These are phyloP conservation scores for Eragrostis nindensis DNA, from an alignment of 176 grass and related monocot genomes.

Conservation along the genomic window DNA sequence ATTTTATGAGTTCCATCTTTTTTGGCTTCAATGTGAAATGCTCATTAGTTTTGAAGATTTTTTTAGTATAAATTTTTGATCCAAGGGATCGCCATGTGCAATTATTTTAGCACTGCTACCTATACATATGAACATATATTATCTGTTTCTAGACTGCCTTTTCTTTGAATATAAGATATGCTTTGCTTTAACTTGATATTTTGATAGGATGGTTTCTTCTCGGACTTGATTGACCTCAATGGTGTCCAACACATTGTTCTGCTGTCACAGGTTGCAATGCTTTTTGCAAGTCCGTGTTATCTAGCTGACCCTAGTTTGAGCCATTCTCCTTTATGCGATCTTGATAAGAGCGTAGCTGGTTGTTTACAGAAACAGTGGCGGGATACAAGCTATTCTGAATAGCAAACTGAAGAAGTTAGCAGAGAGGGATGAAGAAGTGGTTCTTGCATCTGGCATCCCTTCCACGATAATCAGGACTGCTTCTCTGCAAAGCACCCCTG, in stretches of 20 bases:
- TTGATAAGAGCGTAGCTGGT: constrained; percentile 83
- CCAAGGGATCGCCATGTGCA: not conserved
- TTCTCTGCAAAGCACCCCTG: constrained; percentile 68
- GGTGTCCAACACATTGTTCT: constrained; percentile 84
- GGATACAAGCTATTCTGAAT: constrained; percentile 84
- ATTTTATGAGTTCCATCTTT: not conserved
- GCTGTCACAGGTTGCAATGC: constrained; percentile 81
- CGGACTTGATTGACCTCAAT: constrained; percentile 54
- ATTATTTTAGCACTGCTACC: not conserved
- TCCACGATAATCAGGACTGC: constrained; percentile 82
- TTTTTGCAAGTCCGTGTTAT: constrained; percentile 15
- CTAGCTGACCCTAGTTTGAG: constrained; percentile 24
- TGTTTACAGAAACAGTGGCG: constrained; percentile 78
- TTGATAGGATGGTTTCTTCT: constrained; percentile 83
- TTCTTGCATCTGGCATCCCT: constrained; percentile 72
- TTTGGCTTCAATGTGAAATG: not conserved
- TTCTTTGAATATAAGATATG: constrained; percentile 7
- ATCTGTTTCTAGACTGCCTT: not conserved
- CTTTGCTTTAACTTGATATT: constrained; percentile 26
- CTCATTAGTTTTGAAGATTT: not conserved
- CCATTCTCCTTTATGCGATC: constrained; percentile 50
- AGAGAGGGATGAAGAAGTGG: constrained; percentile 74
- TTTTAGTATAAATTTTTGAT: too few relatives aligned
- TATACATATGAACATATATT: not conserved
- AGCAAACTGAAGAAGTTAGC: constrained; percentile 73